phyloP scores from a whole-genome alignment of 2,329 filamentous ascomycete species.

The Cryphonectria japonica region DNA sequence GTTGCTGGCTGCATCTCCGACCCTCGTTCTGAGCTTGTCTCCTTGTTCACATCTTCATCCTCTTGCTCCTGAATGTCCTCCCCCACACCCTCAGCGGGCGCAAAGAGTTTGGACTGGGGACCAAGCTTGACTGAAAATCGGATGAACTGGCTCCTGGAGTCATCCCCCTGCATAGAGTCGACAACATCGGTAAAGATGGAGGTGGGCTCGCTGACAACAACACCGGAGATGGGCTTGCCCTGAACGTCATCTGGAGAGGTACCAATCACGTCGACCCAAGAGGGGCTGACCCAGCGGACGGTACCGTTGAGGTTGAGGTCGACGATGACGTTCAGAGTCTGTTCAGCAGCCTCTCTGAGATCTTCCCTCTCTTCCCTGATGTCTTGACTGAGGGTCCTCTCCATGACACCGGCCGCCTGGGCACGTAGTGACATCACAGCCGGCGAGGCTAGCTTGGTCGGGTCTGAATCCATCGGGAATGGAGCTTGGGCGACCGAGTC shows the following conservation, averaged over 20 bases:
- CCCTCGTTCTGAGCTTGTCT: slow-evolving; percentile 41
- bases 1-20: slow-evolving; percentile 35
- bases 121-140: slow-evolving; percentile 77
- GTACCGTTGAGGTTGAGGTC: slow-evolving; percentile 89
- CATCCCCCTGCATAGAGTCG: slow-evolving; percentile 88
- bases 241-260: slow-evolving; percentile 73
- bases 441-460: slow-evolving; percentile 54
- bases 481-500: slow-evolving; percentile 35
- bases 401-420: slow-evolving; percentile 57
- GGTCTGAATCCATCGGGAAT: slow-evolving; percentile 50
- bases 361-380: slow-evolving; percentile 94
- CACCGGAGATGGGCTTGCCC: slow-evolving; percentile 76
- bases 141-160: slow-evolving; percentile 89
- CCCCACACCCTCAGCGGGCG: slow-evolving; percentile 46
- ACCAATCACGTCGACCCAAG: slow-evolving; percentile 92
- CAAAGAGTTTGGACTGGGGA: slow-evolving; percentile 66
- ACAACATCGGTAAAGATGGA: slow-evolving; percentile 80
- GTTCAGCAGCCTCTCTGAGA: slow-evolving; percentile 91
- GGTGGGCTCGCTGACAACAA: slow-evolving; percentile 79
- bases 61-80: slow-evolving; percentile 43
- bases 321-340: slow-evolving; percentile 94
- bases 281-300: slow-evolving; percentile 95
- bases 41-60: slow-evolving; percentile 33
- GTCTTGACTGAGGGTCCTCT: slow-evolving; percentile 77
- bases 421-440: slow-evolving; percentile 57